Evolutionary conservation across 2,329 filamentous ascomycete genomes (phyloP).

Genomic region (Fusarium caatingaense): DNA sequence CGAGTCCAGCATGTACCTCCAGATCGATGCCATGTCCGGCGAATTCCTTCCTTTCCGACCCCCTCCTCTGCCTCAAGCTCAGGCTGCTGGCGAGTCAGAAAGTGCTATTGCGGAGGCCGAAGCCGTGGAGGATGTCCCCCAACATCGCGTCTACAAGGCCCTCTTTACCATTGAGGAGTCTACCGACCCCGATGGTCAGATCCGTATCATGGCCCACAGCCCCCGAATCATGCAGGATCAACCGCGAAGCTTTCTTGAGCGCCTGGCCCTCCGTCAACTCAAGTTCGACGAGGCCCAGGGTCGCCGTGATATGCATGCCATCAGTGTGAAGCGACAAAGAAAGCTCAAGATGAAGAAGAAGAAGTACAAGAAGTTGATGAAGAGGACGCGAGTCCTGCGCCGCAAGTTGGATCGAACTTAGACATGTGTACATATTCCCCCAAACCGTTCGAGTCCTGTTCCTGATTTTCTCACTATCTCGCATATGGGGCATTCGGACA

Average conservation of each 20-base stretch:
- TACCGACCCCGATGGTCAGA: constrained; percentile 67
- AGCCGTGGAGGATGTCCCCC: constrained; percentile 53
- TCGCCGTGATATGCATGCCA: constrained; percentile 75
- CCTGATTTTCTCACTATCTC: constrained; percentile 30
- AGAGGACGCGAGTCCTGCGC: constrained; percentile 86
- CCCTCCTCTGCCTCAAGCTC: constrained; percentile 80
- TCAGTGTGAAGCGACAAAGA: constrained; percentile 91
- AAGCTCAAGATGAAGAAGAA: constrained; percentile 99
- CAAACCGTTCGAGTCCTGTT: constrained; percentile 35
- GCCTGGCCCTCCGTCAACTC: constrained; percentile 74
- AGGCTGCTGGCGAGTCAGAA: constrained; percentile 57
- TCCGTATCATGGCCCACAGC: constrained; percentile 70
- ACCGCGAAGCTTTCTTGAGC: constrained; percentile 73
- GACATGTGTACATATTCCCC: constrained; percentile 45
- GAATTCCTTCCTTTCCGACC: constrained; percentile 84
- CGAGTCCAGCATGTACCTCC: constrained; percentile 70
- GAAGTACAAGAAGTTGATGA: constrained; percentile 99
- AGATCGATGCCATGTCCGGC: constrained; percentile 75
- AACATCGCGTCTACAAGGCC: constrained; percentile 70
- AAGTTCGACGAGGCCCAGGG: constrained; percentile 66
- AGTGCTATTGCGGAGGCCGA: constrained; percentile 49
- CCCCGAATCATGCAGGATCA: constrained; percentile 66
- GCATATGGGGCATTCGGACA: constrained; percentile 41
- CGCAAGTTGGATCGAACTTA: constrained; percentile 81
- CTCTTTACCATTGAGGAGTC: constrained; percentile 76